Percentiles rank a stretch among this genome's conserved stretches.
These are phyloP conservation scores for Dimargaris xerosporica DNA, from an alignment of 192 early-diverging fungal species.

Conservation along the genomic window DNA sequence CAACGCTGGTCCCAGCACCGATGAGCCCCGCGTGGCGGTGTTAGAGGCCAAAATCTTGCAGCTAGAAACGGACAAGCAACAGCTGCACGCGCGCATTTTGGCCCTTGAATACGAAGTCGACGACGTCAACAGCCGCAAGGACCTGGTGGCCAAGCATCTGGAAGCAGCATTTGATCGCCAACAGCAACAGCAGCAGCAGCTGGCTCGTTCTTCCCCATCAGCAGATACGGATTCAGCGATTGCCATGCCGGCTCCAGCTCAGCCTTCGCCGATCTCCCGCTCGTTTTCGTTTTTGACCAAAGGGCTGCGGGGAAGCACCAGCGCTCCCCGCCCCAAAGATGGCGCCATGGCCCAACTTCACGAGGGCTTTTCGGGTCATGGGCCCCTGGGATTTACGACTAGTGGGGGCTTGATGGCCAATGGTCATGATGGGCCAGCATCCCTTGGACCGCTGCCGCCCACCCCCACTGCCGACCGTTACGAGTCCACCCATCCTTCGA, in stretches of 20 bases:
- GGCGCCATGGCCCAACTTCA: background rate
- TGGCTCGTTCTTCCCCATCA: background rate
- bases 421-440: background rate
- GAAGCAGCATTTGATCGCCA: constrained; percentile 11
- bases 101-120: constrained; percentile 8
- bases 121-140: constrained; percentile 1
- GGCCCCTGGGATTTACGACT: background rate
- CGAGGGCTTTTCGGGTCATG: background rate
- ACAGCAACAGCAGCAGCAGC: constrained; percentile 4
- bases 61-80: constrained; percentile 3
- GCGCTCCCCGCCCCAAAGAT: background rate
- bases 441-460: constrained; percentile 2
- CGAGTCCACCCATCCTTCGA: background rate
- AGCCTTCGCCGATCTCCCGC: background rate
- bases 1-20: too few relatives aligned
- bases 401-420: background rate
- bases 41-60: background rate
- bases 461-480: constrained; percentile 1
- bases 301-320: background rate
- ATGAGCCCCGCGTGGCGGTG: background rate
- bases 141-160: constrained; percentile 4
- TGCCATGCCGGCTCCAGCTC: background rate
- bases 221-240: background rate
- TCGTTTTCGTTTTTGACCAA: constrained; percentile 7
- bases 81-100: background rate